Conservation (phyloP, 2,329 filamentous ascomycete genomes). For the Trichoderma koningii region DNA sequence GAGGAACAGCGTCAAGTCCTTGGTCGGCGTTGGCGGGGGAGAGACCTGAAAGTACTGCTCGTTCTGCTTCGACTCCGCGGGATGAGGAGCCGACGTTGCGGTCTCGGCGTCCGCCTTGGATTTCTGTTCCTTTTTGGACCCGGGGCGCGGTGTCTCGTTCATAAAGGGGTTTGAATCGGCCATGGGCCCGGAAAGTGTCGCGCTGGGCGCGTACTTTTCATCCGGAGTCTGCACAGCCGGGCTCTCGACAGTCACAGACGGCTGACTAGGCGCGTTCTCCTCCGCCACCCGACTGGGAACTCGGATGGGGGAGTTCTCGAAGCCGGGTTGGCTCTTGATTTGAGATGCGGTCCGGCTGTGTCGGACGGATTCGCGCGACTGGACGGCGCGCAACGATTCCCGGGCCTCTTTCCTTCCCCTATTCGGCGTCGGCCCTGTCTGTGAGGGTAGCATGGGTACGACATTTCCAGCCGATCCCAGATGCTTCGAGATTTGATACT, state of each 20-base stretch:
- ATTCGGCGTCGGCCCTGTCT: constrained; percentile 82
- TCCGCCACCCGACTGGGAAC: constrained; percentile 64
- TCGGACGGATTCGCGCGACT: constrained; percentile 54
- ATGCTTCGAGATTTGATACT: constrained; percentile 95
- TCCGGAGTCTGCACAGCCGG: constrained; percentile 60
- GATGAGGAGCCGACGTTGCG: constrained; percentile 29
- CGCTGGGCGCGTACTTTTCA: constrained; percentile 62
- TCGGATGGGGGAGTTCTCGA: constrained; percentile 65
- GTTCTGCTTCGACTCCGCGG: constrained; percentile 48
- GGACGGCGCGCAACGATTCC: constrained; percentile 76
- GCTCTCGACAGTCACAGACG: constrained; percentile 33
- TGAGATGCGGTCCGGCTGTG: constrained; percentile 53
- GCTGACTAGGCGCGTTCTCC: constrained; percentile 44
- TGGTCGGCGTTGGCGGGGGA: constrained; percentile 67
- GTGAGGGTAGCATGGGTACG: constrained; percentile 81
- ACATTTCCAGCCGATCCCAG: constrained; percentile 78
- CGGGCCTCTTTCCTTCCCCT: constrained; percentile 75
- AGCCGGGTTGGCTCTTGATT: constrained; percentile 44
- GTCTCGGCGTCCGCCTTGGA: constrained; percentile 32
- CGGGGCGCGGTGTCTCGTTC: constrained; percentile 28
- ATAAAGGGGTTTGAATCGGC: constrained; percentile 46
- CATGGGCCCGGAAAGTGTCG: constrained; percentile 61
- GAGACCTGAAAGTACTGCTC: constrained; percentile 60
- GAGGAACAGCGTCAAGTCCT: constrained; percentile 89
- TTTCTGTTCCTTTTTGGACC: constrained; percentile 30